A percentile compares a stretch with the other conserved stretches of the same genome.
Conservation (phyloP, 306 rosid genomes). For the Citrullus colocynthis region DNA sequence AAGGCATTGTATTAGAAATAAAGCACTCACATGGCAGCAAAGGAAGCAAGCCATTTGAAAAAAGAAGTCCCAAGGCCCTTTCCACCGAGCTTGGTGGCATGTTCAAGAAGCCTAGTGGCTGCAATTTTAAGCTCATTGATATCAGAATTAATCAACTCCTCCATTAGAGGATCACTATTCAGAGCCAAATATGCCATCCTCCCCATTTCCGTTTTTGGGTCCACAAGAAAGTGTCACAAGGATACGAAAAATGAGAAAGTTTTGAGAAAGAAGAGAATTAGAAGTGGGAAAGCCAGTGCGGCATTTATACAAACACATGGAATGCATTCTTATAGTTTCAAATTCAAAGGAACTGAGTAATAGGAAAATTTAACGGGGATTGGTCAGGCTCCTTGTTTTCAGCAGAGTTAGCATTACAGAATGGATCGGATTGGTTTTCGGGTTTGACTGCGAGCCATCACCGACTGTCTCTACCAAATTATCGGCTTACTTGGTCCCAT, state of each 20-base stretch:
- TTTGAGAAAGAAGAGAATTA: background rate
- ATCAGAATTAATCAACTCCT: conserved; percentile 28
- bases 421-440: background rate
- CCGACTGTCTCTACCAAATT: background rate
- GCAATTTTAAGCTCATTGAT: conserved; percentile 32
- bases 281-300: background rate
- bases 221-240: background rate
- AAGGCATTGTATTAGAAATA: background rate
- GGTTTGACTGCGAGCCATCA: background rate
- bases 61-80: conserved; percentile 30
- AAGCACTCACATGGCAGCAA: conserved; percentile 38
- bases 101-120: conserved; percentile 25
- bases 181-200: conserved; percentile 31
- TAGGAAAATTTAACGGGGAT: background rate
- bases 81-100: conserved; percentile 40
- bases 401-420: background rate
- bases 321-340: background rate
- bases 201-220: conserved; percentile 18
- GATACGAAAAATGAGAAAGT: background rate
- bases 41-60: conserved; percentile 49
- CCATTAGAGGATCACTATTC: conserved; percentile 25
- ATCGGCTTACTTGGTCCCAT: background rate
- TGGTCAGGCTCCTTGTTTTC: background rate
- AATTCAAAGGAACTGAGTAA: background rate
- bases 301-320: conserved; percentile 2